Conservation (phyloP, 1,139 yeast genomes). For the Blastobotrys persicus region DNA sequence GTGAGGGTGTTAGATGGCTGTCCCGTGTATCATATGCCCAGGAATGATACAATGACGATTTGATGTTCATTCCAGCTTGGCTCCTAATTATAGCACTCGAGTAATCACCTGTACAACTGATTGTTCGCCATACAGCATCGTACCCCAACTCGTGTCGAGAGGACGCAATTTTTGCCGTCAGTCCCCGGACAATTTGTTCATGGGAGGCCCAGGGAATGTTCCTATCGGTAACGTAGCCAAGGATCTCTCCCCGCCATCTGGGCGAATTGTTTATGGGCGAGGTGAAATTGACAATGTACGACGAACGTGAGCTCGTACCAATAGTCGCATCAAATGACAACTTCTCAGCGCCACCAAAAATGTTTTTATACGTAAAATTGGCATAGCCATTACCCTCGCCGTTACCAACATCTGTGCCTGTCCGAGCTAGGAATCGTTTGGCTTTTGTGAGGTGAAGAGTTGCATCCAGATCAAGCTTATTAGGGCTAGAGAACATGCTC, state of each 20-base stretch:
- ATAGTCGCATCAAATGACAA: conserved; percentile 71
- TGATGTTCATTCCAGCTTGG: conserved; percentile 40
- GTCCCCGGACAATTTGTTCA: conserved; percentile 58
- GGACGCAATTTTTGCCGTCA: conserved; percentile 49
- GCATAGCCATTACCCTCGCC: conserved; percentile 94
- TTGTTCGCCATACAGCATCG: conserved; percentile 64
- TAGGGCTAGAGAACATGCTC: conserved; percentile 21
- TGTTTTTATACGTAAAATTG: conserved; percentile 55
- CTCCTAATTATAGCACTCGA: conserved; percentile 36
- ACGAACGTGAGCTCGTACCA: conserved; percentile 73
- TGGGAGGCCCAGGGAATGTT: conserved; percentile 69
- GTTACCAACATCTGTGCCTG: conserved; percentile 93
- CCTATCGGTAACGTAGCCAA: conserved; percentile 57
- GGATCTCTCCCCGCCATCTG: conserved; percentile 53
- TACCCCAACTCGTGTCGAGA: conserved; percentile 49
- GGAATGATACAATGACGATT: conserved; percentile 36
- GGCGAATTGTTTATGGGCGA: conserved; percentile 60
- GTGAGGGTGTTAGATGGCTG: conserved; percentile 36
- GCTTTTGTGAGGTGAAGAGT: conserved; percentile 27
- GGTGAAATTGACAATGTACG: conserved; percentile 55
- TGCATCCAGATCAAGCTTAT: conserved; percentile 25
- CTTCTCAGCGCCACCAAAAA: conserved; percentile 87
- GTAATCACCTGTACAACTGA: conserved; percentile 43
- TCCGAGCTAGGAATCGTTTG: conserved; percentile 62
- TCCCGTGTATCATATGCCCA: conserved; percentile 37